Conservation (phyloP, 805 yeast genomes). For the Lipomyces oligophaga region DNA sequence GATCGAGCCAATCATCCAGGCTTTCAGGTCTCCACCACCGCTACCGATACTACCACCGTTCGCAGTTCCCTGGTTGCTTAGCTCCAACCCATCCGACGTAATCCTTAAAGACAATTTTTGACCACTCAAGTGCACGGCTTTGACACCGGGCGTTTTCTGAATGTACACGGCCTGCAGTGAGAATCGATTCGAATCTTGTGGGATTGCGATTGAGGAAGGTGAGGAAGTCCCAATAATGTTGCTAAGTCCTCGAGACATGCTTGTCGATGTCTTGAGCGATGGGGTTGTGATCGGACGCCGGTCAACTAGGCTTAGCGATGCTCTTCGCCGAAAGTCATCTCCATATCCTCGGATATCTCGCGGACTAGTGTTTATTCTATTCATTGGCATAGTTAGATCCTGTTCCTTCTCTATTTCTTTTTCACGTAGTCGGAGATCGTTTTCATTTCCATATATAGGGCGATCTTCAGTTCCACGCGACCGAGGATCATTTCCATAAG, state of each 20-base stretch:
- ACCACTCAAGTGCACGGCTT: constrained; percentile 11
- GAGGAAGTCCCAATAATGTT: background rate
- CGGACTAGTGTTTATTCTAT: too few species aligned
- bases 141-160: constrained; percentile 3
- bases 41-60: too few species aligned
- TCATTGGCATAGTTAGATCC: too few species aligned
- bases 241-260: background rate
- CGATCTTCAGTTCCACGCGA: too few species aligned
- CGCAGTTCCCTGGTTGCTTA: constrained; percentile 14
- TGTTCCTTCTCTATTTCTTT: too few species aligned
- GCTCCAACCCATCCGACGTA: constrained; percentile 15
- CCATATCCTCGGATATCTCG: too few species aligned
- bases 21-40: constrained; percentile 15
- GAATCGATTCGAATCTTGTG: constrained; percentile 20
- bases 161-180: constrained; percentile 19
- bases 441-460: too few species aligned
- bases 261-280: background rate
- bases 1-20: constrained; percentile 23
- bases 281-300: background rate
- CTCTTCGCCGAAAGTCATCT: background rate
- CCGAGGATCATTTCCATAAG: too few species aligned
- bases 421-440: too few species aligned
- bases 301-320: background rate
- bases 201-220: too few species aligned
- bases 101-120: constrained; percentile 12